A percentile compares a stretch with the other conserved stretches of the same genome.
Evolutionary conservation across 306 rosid genomes (phyloP).

Genomic region (Dryas drummondii): DNA sequence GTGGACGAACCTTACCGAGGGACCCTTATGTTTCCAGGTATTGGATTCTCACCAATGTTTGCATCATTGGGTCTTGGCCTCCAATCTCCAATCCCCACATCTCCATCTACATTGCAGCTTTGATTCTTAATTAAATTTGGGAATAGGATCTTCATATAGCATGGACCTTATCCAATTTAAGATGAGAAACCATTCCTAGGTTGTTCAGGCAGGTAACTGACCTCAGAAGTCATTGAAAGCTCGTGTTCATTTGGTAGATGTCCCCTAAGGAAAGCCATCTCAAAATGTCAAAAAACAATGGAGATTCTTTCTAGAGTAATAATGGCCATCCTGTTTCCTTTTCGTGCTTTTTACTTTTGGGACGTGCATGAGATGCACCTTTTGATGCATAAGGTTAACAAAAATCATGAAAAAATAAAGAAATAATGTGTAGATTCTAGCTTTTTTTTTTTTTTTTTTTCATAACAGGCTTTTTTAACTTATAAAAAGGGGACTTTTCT

Average conservation of each 20-base stretch:
- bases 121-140: neutral
- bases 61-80: neutral
- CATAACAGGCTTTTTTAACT: too few species aligned
- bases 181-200: neutral
- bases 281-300: too few species aligned
- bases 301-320: neutral
- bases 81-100: neutral
- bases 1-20: too few species aligned
- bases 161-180: neutral
- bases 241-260: neutral
- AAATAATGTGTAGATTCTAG: too few species aligned
- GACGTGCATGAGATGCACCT: neutral
- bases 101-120: neutral
- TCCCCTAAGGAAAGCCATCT: neutral
- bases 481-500: too few species aligned
- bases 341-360: neutral
- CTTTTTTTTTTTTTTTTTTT: too few species aligned
- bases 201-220: neutral
- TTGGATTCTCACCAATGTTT: too few species aligned
- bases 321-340: neutral
- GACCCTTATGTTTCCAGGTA: too few species aligned
- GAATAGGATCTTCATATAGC: neutral
- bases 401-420: too few species aligned
- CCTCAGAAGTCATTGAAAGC: neutral
- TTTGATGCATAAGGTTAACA: too few species aligned